Evolutionary conservation across 768 basidiomycete genomes (phyloP), one percentile per base, ranked within the genome.

Genomic region (Mycena amicta): DNA sequence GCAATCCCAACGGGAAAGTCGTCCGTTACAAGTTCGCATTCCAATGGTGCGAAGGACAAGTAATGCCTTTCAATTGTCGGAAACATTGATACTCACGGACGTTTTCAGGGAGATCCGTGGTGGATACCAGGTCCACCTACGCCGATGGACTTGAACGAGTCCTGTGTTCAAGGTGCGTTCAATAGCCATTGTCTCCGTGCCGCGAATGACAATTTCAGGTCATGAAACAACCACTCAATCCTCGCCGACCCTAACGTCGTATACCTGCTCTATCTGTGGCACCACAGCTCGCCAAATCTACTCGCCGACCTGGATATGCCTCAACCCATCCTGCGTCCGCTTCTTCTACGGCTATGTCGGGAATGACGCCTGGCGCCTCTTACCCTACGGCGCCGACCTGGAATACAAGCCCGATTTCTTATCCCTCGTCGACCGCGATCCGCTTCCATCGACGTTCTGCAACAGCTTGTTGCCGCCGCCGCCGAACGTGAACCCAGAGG

Each of bases 11-110:
- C 29, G 81, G 82, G 12, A 74, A 72, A n/a, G 83, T 90, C n/a
- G 79, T 90, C 13, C 78, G 91, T 5, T 90, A 84, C 68, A 93
- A 93, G 68, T 92, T 93, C 65, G 86, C 87, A 4, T 93, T 93
- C 62, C 87, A 88, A 63, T 93, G 91, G 90, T 90, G 89, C 61
- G 82, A 86, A 59, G 81, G 77, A 41, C 92, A 93, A 74, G 89
- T 71, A 62, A 52, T 65, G 28, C 22, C 33, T 50, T 15, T n/a
- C n/a, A n/a, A n/a, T n/a, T n/a, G n/a, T n/a, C n/a, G n/a, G n/a
- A n/a, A n/a, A n/a, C n/a, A n/a, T n/a, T n/a, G n/a, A n/a, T n/a
- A n/a, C n/a, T n/a, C n/a, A n/a, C n/a, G n/a, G n/a, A n/a, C n/a
- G n/a, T n/a, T n/a, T 31, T 31, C 41, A 82, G 80, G 81, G 79